Base-by-base conservation (phyloP, 495 filamentous ascomycete species). In the Penicillium pancosmium region DNA sequence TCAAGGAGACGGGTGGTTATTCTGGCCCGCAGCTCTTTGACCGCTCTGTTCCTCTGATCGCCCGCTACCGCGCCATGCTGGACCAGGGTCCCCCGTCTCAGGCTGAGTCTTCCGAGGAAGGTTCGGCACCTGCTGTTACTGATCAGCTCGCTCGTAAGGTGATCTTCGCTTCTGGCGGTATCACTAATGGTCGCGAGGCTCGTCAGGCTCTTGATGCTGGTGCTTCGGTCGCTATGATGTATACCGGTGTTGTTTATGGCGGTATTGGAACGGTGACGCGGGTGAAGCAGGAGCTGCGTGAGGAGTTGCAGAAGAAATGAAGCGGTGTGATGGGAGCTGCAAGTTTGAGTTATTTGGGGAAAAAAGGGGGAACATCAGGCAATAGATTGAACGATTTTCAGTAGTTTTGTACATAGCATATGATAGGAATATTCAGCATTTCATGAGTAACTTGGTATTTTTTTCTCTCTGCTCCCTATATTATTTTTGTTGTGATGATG, bases 91-190 rank as follows among this genome's bases (percentile, higher is more conserved):
- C 71, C 18, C 54, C 51, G 1, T 61, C 67, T 11, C 51, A 68
- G 41, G 41, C 68, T 36, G 46, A 60, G 23, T 23, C 23, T 23
- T 23, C 23, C 25, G 59, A 55, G 23, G 59, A 65, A 21, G 54
- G 46, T 31, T 54, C 27, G 27, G 27, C 27, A 8, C 27, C 59
- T 15, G 60, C 35, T 4, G 19, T 56, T 55, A 70, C 54, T 52
- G 58, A 54, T 57, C 64, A 53, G 64, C 54, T 72, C 11, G 46
- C 46, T 34, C 84, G 82, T 38, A 97, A 97, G 78, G 86, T 91
- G 44, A 88, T 98, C 47, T 97, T 98, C 71, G 93, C 93, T 12
- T 91, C 88, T 0, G 93, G 93, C 1, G 94, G 94, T 9, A 94
- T 98, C 61, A 91, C 86, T 5, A 92, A 84, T 61, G 94, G 93